Conservation (phyloP, 345 rosid genomes). For the Aurinia saxatilis region DNA sequence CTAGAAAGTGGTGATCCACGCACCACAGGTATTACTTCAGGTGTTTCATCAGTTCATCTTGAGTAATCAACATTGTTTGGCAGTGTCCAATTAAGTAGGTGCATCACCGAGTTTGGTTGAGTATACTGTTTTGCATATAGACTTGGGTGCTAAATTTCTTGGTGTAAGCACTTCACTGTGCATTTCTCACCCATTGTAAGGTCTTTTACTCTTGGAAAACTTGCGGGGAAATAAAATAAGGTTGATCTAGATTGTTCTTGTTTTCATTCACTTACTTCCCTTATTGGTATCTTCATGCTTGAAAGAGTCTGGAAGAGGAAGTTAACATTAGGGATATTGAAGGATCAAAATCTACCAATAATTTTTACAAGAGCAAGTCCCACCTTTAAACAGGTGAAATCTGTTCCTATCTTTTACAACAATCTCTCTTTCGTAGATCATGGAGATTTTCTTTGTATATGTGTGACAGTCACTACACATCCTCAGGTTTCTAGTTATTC, state of each 20-base stretch:
- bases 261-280: neutral
- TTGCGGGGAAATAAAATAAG: slow-evolving; percentile 14
- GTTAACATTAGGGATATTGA: neutral
- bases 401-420: slow-evolving; percentile 53
- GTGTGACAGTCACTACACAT: slow-evolving; percentile 84
- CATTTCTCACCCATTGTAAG: slow-evolving; percentile 26
- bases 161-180: slow-evolving; percentile 16
- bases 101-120: slow-evolving; percentile 22
- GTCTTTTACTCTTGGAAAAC: slow-evolving; percentile 22
- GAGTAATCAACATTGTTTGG: slow-evolving; percentile 31
- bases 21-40: slow-evolving; percentile 46
- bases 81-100: slow-evolving; percentile 8
- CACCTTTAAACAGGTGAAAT: slow-evolving; percentile 77
- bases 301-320: neutral
- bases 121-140: slow-evolving; percentile 31
- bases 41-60: slow-evolving; percentile 49
- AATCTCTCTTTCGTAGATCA: slow-evolving; percentile 57
- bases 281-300: neutral
- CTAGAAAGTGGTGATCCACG: slow-evolving; percentile 81
- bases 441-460: slow-evolving; percentile 58
- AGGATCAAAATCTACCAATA: slow-evolving; percentile 43
- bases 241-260: slow-evolving; percentile 3
- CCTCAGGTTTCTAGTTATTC: slow-evolving; percentile 61
- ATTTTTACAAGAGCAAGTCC: slow-evolving; percentile 71
- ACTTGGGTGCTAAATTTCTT: slow-evolving; percentile 29